These are phyloP conservation scores for Grosmannia penicillata DNA, from an alignment of 2,329 filamentous ascomycete genomes.

Conservation along the genomic window DNA sequence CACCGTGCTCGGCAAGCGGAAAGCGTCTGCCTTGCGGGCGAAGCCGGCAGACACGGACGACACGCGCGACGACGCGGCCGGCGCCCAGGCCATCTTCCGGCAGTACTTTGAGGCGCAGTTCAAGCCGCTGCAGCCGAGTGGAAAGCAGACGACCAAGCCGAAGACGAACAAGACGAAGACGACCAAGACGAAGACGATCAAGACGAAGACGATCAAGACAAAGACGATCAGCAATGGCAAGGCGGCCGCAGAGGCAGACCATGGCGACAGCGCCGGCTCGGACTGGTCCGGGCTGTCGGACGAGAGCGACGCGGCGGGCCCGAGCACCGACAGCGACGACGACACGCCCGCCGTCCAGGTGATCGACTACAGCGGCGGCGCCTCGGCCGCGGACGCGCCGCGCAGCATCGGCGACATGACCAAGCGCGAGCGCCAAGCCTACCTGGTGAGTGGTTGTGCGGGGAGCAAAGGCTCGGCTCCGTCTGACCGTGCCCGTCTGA, in stretches of 20 bases:
- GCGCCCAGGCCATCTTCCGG: slow-evolving; percentile 61
- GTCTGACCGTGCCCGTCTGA: no score
- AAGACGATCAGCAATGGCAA: no score
- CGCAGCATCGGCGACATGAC: slow-evolving; percentile 26
- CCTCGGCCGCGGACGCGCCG: slow-evolving; percentile 12
- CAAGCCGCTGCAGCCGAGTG: slow-evolving; percentile 47
- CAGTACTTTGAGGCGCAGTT: slow-evolving; percentile 83
- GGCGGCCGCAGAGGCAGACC: no score
- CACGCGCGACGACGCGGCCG: slow-evolving; percentile 21
- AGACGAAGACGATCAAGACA: slow-evolving; percentile 17
- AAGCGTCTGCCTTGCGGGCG: slow-evolving; percentile 15
- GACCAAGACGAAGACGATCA: slow-evolving; percentile 13
- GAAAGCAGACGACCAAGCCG: no score
- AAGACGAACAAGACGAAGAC: background rate
- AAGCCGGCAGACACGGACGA: slow-evolving; percentile 3
- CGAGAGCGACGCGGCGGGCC: slow-evolving; percentile 21
- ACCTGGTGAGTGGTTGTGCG: slow-evolving; percentile 44
- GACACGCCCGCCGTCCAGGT: slow-evolving; percentile 35
- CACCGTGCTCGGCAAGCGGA: slow-evolving; percentile 34
- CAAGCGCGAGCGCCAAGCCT: slow-evolving; percentile 60
- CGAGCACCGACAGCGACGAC: slow-evolving; percentile 22
- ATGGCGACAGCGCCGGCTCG: slow-evolving; percentile 20
- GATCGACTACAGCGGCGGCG: slow-evolving; percentile 40
- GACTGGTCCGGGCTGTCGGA: slow-evolving; percentile 52
- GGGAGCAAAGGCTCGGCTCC: no score